Conservation (phyloP, 2,329 filamentous ascomycete genomes). For the Clarireedia sp. region DNA sequence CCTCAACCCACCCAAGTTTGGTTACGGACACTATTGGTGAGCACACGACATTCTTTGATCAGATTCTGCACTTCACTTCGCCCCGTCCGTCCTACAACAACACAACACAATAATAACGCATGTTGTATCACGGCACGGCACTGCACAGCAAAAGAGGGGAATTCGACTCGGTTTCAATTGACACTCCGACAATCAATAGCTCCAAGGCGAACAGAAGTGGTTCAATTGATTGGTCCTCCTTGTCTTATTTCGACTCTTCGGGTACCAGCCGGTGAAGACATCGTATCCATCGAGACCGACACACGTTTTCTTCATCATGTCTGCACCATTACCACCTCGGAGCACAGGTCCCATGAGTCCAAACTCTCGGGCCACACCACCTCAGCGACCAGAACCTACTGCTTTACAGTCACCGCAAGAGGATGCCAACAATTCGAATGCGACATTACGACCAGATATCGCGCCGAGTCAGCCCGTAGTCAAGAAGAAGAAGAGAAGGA, state of each 20-base stretch:
- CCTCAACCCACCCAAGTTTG: background rate
- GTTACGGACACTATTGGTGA: too few relatives aligned
- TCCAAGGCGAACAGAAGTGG: too few relatives aligned
- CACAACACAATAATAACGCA: background rate
- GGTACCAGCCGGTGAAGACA: background rate
- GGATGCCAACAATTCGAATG: slow-evolving; percentile 11
- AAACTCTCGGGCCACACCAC: slow-evolving; percentile 9
- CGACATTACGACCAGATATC: slow-evolving; percentile 17
- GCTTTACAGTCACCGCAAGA: slow-evolving; percentile 17
- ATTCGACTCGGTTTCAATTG: background rate
- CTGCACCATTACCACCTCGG: slow-evolving; percentile 17
- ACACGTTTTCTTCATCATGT: slow-evolving; percentile 14
- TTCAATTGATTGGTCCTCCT: background rate
- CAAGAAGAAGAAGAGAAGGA: slow-evolving; percentile 65
- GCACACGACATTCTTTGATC: background rate
- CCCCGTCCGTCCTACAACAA: background rate
- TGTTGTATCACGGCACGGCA: background rate
- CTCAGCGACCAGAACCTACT: slow-evolving; percentile 20
- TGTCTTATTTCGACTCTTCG: background rate
- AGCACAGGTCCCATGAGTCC: slow-evolving; percentile 9
- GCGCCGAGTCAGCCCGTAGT: slow-evolving; percentile 5
- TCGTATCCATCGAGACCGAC: background rate
- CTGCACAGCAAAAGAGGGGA: background rate
- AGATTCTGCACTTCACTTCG: background rate
- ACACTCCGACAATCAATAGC: background rate